Base-by-base conservation (phyloP, 73 alveolate species). In the Diophrys sp. region DNA sequence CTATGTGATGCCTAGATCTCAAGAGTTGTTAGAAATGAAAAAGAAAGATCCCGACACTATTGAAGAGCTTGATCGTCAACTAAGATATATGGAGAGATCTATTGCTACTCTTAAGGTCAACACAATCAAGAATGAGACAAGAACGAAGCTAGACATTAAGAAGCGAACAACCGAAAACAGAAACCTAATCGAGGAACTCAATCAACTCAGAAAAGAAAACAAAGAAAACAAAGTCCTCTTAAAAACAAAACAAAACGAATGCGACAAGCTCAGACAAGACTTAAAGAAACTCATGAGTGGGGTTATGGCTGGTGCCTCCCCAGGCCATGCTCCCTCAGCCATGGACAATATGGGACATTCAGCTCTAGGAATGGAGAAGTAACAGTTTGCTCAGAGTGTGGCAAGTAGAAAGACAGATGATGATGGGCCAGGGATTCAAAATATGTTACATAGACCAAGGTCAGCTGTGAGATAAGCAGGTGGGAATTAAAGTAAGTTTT, bases 11-110 rank as follows among this genome's bases (percentile, higher is more conserved):
- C 28, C 62, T 5, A 56, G 76, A 53, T 75, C 85, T 29, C 77
- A 78, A 26, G 87, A 90, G 75, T 88, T 84, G n/a, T 78, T 89
- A 14, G 92, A 93, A 56, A 71, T 80, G 56, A 87, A 90, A 55
- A 76, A 88, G 62, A 93, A 91, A 78, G 98, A 93, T 74, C 95
- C 94, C 23, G 93, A 91, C 62, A 83, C 95, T 56, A 73, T 93
- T 1, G 96, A 93, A 57, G 98, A 93, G 73, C 84, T 93, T 83
- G 89, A 87, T 73, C 81, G 96, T 34, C 90, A 93, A 69, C 78
- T 93, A 2, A 87, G 81, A 55, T 93, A 90, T 81, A 82, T 93
- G 91, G 92, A 90, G 57, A 90, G 89, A 68, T 82, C 95, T 14
- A 89, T 89, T 29, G 84, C 77, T 5, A 66, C 82, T 26, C 56